phyloP scores from a whole-genome alignment of 495 filamentous ascomycete species.

The Penicillium pancosmium region DNA sequence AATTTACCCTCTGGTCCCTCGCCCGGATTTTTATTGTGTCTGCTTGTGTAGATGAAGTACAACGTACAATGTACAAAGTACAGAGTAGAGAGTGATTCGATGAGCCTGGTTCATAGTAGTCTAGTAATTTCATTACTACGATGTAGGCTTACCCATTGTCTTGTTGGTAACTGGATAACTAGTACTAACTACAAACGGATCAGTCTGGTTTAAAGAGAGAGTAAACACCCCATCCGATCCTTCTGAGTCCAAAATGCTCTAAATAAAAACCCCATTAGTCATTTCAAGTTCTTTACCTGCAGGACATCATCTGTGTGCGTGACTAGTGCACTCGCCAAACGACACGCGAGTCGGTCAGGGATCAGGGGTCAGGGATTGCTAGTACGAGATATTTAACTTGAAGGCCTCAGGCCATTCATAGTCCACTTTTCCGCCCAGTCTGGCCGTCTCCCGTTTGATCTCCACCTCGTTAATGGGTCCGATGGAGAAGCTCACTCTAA shows the following conservation, averaged over 20 bases:
- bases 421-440: conserved; percentile 5
- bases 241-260: no score
- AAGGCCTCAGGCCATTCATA: neutral
- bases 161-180: no score
- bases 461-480: no score
- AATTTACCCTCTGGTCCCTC: conserved; percentile 19
- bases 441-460: neutral
- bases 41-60: neutral
- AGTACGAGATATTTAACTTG: no score
- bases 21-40: neutral
- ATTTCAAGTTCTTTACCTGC: neutral
- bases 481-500: no score
- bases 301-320: neutral
- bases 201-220: no score
- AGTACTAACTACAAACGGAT: no score
- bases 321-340: neutral
- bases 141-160: no score
- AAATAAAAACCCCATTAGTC: neutral
- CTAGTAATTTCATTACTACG: no score
- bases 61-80: neutral
- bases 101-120: no score
- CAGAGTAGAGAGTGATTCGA: neutral
- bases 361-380: neutral
- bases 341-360: neutral
- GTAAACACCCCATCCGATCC: no score